These are phyloP conservation scores for Cymbopogon flexuosus DNA, from an alignment of 202 grass and related monocot genomes.

Conservation along the genomic window DNA sequence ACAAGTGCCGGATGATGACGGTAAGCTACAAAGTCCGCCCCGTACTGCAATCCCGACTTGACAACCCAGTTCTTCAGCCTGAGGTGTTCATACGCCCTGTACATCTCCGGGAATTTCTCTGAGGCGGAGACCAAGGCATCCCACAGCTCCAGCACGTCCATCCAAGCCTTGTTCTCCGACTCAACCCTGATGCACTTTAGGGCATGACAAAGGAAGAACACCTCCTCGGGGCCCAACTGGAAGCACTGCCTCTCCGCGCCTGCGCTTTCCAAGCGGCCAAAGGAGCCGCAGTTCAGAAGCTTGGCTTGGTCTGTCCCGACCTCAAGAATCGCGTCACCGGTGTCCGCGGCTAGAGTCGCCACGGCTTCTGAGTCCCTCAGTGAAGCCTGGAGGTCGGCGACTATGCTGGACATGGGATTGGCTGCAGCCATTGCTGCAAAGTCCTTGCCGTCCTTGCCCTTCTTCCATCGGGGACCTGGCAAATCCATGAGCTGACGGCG, in stretches of 20 bases:
- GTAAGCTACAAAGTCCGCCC: constrained; percentile 62
- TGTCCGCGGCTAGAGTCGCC: neutral
- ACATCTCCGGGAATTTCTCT: constrained; percentile 46
- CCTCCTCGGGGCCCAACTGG: constrained; percentile 56
- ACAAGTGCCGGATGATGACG: constrained; percentile 64
- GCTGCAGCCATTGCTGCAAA: neutral
- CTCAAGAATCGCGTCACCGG: constrained; percentile 16
- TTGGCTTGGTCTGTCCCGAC: neutral
- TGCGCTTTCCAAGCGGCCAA: constrained; percentile 40
- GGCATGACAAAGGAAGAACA: constrained; percentile 55
- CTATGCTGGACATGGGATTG: constrained; percentile 54
- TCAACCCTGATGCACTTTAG: constrained; percentile 41
- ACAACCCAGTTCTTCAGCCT: constrained; percentile 76
- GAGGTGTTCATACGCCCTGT: constrained; percentile 64
- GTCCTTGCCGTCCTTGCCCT: constrained; percentile 36
- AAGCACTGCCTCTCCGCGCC: constrained; percentile 39
- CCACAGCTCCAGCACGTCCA: constrained; percentile 42
- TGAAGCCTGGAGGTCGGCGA: constrained; percentile 41
- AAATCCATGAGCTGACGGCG: constrained; percentile 30
- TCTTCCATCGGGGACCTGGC: constrained; percentile 56
- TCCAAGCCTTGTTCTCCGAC: neutral
- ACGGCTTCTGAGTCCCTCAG: neutral
- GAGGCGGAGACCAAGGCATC: constrained; percentile 26
- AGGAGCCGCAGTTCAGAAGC: constrained; percentile 34
- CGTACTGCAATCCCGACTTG: constrained; percentile 46